phyloP scores from a whole-genome alignment of 306 rosid species.

The Pyrus bretschneideri region DNA sequence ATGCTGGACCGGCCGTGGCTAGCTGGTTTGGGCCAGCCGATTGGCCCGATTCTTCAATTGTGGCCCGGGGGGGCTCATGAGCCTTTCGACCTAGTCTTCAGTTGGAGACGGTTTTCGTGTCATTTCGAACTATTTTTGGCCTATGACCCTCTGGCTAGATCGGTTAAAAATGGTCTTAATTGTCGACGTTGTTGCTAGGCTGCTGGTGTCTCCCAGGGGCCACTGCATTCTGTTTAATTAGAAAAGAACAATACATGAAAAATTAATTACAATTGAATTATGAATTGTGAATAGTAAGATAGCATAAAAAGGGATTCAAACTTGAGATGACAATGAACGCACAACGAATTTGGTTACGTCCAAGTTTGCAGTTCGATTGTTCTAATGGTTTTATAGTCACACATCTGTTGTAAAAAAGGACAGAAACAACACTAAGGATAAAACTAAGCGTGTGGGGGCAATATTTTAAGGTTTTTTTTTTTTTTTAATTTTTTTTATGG shows the following conservation, averaged over 20 bases:
- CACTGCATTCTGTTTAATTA: background rate
- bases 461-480: too few species aligned
- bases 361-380: background rate
- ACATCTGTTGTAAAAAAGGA: too few species aligned
- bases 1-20: too few species aligned
- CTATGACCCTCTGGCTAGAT: rapidly evolving
- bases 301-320: background rate
- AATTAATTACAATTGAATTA: background rate
- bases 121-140: too few species aligned
- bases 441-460: too few species aligned
- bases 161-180: background rate
- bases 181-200: constrained; percentile 4
- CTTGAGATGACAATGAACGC: background rate
- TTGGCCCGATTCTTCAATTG: too few species aligned
- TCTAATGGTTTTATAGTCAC: background rate
- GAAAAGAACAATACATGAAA: background rate
- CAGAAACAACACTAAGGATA: too few species aligned
- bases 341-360: background rate
- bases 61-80: too few species aligned
- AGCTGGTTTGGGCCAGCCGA: too few species aligned
- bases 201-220: background rate
- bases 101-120: too few species aligned
- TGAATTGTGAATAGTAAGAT: background rate
- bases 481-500: too few species aligned
- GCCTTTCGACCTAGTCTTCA: too few species aligned